Conservation (phyloP, 2,329 filamentous ascomycete species). For the Cytospora paraplurivora region DNA sequence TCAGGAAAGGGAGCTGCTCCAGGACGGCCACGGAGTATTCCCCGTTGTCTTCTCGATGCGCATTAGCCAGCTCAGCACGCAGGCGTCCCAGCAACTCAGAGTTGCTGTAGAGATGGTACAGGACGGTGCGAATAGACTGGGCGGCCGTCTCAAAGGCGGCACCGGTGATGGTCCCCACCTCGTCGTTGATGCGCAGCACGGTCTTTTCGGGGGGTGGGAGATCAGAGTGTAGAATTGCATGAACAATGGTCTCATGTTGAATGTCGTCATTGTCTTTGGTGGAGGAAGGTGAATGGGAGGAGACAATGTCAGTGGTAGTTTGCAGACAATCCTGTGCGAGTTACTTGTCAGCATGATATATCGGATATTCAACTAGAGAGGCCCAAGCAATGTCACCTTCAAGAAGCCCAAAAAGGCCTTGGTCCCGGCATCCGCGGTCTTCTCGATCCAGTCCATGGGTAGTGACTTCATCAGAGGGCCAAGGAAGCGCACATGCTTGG, state of each 20-base stretch:
- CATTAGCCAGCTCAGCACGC: constrained; percentile 37
- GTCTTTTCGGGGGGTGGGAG: constrained; percentile 41
- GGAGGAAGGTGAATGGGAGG: constrained; percentile 1
- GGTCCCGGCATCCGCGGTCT: constrained; percentile 14
- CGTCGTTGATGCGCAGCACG: constrained; percentile 37
- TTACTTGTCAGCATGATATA: neutral
- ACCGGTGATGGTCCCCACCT: constrained; percentile 37
- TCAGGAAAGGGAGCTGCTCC: constrained; percentile 44
- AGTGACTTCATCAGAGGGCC: constrained; percentile 26
- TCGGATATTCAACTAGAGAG: neutral
- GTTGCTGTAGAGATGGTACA: constrained; percentile 41
- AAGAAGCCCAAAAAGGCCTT: constrained; percentile 22
- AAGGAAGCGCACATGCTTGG: constrained; percentile 31
- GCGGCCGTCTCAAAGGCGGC: constrained; percentile 44
- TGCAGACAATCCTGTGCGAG: constrained; percentile 1
- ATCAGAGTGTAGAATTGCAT: neutral
- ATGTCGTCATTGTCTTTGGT: constrained; percentile 29
- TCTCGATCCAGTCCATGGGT: constrained; percentile 22
- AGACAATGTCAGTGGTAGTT: constrained; percentile 17
- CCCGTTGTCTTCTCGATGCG: neutral
- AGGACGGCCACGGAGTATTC: constrained; percentile 30
- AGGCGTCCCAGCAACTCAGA: constrained; percentile 36
- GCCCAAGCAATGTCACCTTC: constrained; percentile 6
- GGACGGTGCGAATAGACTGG: constrained; percentile 38
- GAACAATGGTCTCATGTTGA: constrained; percentile 31